Evolutionary conservation across 495 filamentous ascomycete genomes (phyloP), one percentile per base, ranked within the genome.

Genomic region (Aspergillus coremiiformis): DNA sequence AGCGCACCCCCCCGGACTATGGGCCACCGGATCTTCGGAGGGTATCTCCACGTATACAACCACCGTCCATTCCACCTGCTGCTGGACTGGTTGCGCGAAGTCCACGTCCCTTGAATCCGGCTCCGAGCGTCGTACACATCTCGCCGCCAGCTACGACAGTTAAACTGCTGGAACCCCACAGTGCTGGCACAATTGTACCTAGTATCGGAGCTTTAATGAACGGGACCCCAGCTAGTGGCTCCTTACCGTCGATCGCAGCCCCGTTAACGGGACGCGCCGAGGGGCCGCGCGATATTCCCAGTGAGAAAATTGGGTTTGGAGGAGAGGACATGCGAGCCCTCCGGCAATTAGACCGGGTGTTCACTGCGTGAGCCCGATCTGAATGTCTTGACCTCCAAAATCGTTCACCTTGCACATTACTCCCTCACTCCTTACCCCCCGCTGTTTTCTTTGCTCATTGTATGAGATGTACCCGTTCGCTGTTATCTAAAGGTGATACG

Each of bases 301-400:
- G 74, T 45, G 79, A 83, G 51, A 85, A 84, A 60, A 69, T 84
- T 24, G 75, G 75, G 23, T 84, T 80, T 55, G 67, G 68, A 32
- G 76, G 78, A 7, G 84, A 89, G 59, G 85, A 89, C 54, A 77
- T 77, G 57, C 68, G 83, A 45, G 83, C 83, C 0, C 68, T 89
- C 37, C 76, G 79, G 49, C 79, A 84, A 45, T 67, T 90, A 44
- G 81, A 90, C 62, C 68, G 71, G 12, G 71, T 73, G 1, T 76
- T 76, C 46, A 72, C 61, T 11, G 64, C 63, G 22, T 70, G 54
- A 59, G 37, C 5, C 0, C 20, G 39, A 35, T 23, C 9, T 27
- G 21, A 11, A 39, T 41, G 26, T 41, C 17, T 14, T 5, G 14
- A 14, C 11, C 33, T 10, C n/a, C n/a, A 27, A 27, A 27, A 22